Base-by-base conservation (phyloP, 495 filamentous ascomycete genomes). In the Penicillium coprophilum region DNA sequence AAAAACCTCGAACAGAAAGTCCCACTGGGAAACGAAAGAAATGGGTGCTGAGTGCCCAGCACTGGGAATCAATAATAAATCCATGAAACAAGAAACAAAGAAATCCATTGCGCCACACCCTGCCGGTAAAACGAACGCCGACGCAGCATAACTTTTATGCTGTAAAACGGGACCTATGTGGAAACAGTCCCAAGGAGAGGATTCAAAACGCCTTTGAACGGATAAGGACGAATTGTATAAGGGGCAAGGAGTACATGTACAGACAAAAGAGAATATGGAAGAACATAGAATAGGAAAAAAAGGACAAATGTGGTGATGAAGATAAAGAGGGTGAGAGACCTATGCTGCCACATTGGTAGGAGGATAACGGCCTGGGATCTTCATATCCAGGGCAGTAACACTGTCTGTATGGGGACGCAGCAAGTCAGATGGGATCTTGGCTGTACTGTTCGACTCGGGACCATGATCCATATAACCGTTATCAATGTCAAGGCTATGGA, bases 291-390 rank as follows among this genome's bases (percentile, higher is more conserved):
- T 23, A 34, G 7, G n/a, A 45, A n/a, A 28, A 10, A 21, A 53
- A 24, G 20, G 13, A 40, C 34, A 38, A 52, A 39, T 31, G 43
- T 46, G 46, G 44, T 23, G n/a, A 21, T 47, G 21, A 21, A 43
- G 20, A 32, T 24, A 40, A 38, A 20, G 8, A 46, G 28, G 12
- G 20, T 19, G 8, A 28, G 36, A 12, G 15, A 4, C 44, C 51
- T 60, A 75, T 47, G 66, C 70, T 0, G 66, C 58, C 51, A 74
- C 61, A 57, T 70, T 67, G 47, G 68, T 64, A 13, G 62, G 71
- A 11, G 74, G 74, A 47, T 54, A 77, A 41, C 65, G 69, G 19
- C 74, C 74, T 0, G 74, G 74, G n/a, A 77, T 74, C 45, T 69
- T 65, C 61, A 71, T 55, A 46, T 71, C 72, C 34, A 74, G 62